A percentile compares a stretch with the other conserved stretches of the same genome.
These are phyloP conservation scores for Pichia eremophila DNA, from an alignment of 805 yeast species.

Conservation along the genomic window DNA sequence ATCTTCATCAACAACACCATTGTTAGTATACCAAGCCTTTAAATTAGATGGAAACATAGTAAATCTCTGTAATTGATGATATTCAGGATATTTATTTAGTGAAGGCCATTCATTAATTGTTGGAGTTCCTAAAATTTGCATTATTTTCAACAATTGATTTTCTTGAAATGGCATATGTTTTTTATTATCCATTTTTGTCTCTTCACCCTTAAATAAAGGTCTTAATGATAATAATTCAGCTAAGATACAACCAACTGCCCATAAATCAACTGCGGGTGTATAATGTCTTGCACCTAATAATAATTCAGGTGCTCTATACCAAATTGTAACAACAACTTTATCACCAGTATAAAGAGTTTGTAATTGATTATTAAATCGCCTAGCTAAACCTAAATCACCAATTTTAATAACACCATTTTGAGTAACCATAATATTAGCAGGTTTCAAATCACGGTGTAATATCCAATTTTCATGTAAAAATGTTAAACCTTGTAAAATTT, in stretches of 20 bases:
- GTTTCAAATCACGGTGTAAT: slow-evolving; percentile 89
- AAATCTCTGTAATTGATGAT: slow-evolving; percentile 47
- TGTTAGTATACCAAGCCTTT: slow-evolving; percentile 76
- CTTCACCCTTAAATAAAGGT: slow-evolving; percentile 97
- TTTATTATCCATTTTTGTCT: slow-evolving; percentile 89
- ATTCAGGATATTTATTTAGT: slow-evolving; percentile 78
- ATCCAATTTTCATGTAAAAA: slow-evolving; percentile 95
- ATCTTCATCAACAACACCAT: slow-evolving; percentile 63
- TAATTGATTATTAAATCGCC: slow-evolving; percentile 77
- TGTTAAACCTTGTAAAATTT: slow-evolving; percentile 82
- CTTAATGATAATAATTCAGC: slow-evolving; percentile 83
- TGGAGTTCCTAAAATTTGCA: slow-evolving; percentile 93
- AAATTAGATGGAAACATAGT: slow-evolving; percentile 60
- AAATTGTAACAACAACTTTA: slow-evolving; percentile 91
- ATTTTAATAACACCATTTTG: slow-evolving; percentile 85
- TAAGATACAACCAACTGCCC: slow-evolving; percentile 94
- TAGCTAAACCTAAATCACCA: slow-evolving; percentile 89
- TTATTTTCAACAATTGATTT: slow-evolving; percentile 81
- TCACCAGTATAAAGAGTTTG: slow-evolving; percentile 87
- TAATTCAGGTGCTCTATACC: slow-evolving; percentile 94
- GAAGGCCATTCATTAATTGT: slow-evolving; percentile 70
- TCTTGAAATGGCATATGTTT: slow-evolving; percentile 91
- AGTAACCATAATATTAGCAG: slow-evolving; percentile 96
- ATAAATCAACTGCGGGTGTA: slow-evolving; percentile 83
- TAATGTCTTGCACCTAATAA: slow-evolving; percentile 87